Evolutionary conservation across 441 rosid genomes (phyloP), one percentile per base, ranked within the genome.

Genomic region (Bocquillonia castaneifolia): DNA sequence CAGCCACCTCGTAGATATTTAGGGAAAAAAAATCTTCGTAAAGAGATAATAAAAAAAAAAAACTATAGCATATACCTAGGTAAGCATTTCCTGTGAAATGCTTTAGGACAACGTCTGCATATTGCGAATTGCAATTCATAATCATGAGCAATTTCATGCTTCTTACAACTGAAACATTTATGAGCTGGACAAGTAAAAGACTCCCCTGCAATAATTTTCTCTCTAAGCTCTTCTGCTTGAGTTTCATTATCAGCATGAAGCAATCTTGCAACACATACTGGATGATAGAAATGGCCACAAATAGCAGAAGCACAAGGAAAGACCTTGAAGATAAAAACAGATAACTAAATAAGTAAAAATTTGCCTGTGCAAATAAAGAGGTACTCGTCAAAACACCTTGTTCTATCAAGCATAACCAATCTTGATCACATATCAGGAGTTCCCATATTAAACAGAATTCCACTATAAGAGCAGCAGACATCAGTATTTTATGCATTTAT

Each of bases 261-360:
- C 77, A 86, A 78, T 56, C 79, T 81, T 64, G 88, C 82, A 59
- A 86, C 88, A 75, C 93, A 89, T 67, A 15, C 60, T 29, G 88
- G 89, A 72, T 89, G 96, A 80, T 86, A 89, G 71, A 84, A 87
- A 63, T 79, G 84, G 34, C 96, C 93, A 48, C 96, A 87, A 7
- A 83, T 82, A 62, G 88, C 87, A 17, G 87, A 80, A 47, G 76
- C 71, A 76, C 93, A 86, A 59, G 84, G 81, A 67, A 85, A 87
- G 62, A 89, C 91, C 93, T 88, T 48, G 66, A 72, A 58, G 56
- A 67, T n/a, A n/a, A n/a, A n/a, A n/a, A n/a, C n/a, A n/a, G n/a
- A n/a, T 4, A 60, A 48, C 25, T 51, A 25, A 68, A 20, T 63
- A 53, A 52, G 48, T 53, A 57, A 17, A 65, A 13, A 3, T 39